phyloP scores from a whole-genome alignment of 768 basidiomycete genomes.

The Lentinula sp. region DNA sequence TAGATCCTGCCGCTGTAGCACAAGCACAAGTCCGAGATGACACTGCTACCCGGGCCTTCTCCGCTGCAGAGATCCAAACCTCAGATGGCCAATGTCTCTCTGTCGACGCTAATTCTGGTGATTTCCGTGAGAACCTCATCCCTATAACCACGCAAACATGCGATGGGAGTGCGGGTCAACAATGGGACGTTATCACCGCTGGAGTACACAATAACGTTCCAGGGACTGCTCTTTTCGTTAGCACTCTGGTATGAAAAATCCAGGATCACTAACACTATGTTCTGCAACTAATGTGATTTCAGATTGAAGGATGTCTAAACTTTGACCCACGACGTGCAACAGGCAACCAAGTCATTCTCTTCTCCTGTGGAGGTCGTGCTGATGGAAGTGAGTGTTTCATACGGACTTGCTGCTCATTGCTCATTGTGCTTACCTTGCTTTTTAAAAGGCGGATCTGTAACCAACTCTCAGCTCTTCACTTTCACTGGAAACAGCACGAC shows the following conservation, averaged over 20 bases:
- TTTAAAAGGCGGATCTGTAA: slow-evolving; percentile 9
- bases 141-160: slow-evolving; percentile 12
- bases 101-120: slow-evolving; percentile 11
- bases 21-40: slow-evolving; percentile 14
- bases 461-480: slow-evolving; percentile 17
- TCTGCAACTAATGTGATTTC: neutral
- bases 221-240: slow-evolving; percentile 15
- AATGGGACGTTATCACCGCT: slow-evolving; percentile 17
- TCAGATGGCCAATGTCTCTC: slow-evolving; percentile 15
- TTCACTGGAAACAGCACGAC: slow-evolving; percentile 5
- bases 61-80: slow-evolving; percentile 11
- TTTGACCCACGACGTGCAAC: slow-evolving; percentile 15
- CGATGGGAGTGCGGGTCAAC: slow-evolving; percentile 15
- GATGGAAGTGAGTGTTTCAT: slow-evolving; percentile 14
- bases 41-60: slow-evolving; percentile 19
- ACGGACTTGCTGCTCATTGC: slow-evolving; percentile 10
- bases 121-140: slow-evolving; percentile 17
- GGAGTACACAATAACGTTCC: slow-evolving; percentile 13
- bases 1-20: slow-evolving; percentile 14
- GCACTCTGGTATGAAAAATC: slow-evolving; percentile 5
- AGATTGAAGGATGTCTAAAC: slow-evolving; percentile 19
- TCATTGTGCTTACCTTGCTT: neutral
- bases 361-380: slow-evolving; percentile 19
- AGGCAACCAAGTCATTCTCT: slow-evolving; percentile 17
- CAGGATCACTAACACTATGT: neutral